A percentile compares a stretch with the other conserved stretches of the same genome.
phyloP scores from a whole-genome alignment of 2,329 filamentous ascomycete genomes.

The Colletotrichum sp. region DNA sequence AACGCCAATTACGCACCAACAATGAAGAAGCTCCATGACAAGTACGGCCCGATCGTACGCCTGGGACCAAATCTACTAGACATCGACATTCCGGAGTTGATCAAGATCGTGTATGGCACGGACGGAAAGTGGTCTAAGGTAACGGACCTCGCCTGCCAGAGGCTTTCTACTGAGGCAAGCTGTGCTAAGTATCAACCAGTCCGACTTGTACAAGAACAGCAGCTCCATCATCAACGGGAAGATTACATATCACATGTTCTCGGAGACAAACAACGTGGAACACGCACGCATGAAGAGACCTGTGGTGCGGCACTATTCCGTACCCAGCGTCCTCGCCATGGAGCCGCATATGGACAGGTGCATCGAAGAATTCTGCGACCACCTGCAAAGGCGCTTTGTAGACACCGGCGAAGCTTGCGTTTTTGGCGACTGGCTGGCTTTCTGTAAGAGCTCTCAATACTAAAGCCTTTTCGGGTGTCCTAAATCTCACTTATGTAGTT shows the following conservation, averaged over 20 bases:
- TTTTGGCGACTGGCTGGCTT: conserved; percentile 29
- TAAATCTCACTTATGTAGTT: conserved; percentile 8
- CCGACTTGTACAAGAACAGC: conserved; percentile 41
- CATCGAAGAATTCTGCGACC: conserved; percentile 31
- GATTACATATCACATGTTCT: conserved; percentile 43
- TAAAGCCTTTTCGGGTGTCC: neutral
- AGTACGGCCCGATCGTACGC: conserved; percentile 34
- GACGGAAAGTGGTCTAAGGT: conserved; percentile 28
- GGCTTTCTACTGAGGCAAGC: neutral
- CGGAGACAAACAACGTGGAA: conserved; percentile 32
- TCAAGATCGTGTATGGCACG: conserved; percentile 32
- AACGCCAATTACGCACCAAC: conserved; percentile 24
- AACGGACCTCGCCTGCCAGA: neutral
- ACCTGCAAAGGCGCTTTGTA: conserved; percentile 34
- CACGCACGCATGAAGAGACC: conserved; percentile 42
- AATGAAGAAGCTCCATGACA: conserved; percentile 31
- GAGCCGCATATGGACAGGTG: conserved; percentile 36
- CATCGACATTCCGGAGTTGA: conserved; percentile 29
- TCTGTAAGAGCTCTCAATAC: conserved; percentile 22
- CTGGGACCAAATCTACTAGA: conserved; percentile 33
- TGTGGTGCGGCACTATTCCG: conserved; percentile 39
- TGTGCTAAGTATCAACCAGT: conserved; percentile 26
- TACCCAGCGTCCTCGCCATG: conserved; percentile 28
- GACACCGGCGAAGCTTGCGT: conserved; percentile 20
- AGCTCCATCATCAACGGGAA: conserved; percentile 37